Evolutionary conservation across 345 rosid species (phyloP).

Genomic region (Mallotus nudiflorus): DNA sequence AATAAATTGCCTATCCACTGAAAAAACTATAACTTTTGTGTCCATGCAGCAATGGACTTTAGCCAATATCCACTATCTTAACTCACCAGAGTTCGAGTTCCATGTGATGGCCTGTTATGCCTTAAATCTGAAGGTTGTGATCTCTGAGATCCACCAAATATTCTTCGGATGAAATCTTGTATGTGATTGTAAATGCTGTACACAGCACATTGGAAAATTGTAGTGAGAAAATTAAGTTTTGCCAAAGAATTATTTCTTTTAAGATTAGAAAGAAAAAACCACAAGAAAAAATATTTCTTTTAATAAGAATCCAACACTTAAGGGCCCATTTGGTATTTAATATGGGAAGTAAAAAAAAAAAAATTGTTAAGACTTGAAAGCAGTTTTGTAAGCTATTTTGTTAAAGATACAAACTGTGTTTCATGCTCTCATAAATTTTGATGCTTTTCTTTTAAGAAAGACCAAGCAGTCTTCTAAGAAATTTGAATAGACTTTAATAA

Average conservation of each 20-base stretch:
- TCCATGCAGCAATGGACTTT: not conserved
- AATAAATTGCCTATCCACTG: not conserved
- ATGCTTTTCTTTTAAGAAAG: no score
- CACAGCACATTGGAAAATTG: not conserved
- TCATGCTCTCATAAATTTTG: no score
- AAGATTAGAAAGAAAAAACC: not conserved
- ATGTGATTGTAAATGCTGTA: constrained; percentile 38
- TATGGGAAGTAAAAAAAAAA: not conserved
- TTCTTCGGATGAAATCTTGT: constrained; percentile 32
- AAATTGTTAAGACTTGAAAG: no score
- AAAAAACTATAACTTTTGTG: not conserved
- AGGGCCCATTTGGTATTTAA: no score
- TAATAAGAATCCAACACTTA: no score
- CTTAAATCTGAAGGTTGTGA: constrained; percentile 17
- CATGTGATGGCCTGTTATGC: not conserved
- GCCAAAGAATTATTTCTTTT: not conserved
- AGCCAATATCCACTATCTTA: no score
- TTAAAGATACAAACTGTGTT: no score
- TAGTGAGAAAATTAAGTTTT: not conserved
- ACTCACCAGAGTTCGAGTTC: constrained; percentile 23
- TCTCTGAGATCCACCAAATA: constrained; percentile 18
- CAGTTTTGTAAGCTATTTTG: no score
- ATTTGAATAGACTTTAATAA: no score
- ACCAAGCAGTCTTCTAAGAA: no score
- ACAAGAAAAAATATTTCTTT: no score